Evolutionary conservation across 2,329 filamentous ascomycete genomes (phyloP), one percentile per base, ranked within the genome.

Genomic region (Aspergillus terreus): DNA sequence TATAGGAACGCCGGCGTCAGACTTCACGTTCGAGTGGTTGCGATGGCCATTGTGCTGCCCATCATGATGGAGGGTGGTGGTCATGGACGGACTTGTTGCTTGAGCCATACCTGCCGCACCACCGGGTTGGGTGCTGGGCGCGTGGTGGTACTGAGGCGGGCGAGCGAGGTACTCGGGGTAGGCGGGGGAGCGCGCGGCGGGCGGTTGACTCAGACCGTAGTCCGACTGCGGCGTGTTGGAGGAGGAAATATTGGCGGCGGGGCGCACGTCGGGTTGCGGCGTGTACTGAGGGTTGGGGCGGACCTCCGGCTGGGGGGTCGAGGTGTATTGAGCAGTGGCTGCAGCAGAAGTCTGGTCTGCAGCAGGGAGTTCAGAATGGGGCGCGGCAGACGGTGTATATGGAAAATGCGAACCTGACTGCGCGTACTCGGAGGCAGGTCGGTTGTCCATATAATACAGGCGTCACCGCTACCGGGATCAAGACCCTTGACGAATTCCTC

Each of bases 1-100:
- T 96, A 95, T 92, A 87, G 90, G 90, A 80, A 95, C 85, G 85
- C 90, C 87, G 83, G 82, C 83, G 90, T 96, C 89, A 96, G 92
- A 95, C 77, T 90, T 92, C 78, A 86, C 82, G 63, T 66, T 72
- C 66, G 70, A 65, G 73, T 82, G 80, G 78, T 83, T 81, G 79
- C 86, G 86, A 86, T 88, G 84, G 82, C 80, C 76, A 79, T 77
- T 86, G 78, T 82, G 80, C 68, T 79, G 78, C 73, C 80, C 88
- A 90, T 91, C 88, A 12, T 42, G 40, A 82, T 85, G 82, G 79
- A 89, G 80, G 85, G 87, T 66, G 58, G 62, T 82, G 58, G 62
- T 82, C 82, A 90, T 83, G 78, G 90, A 96, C 91, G 90, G 89
- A 96, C 92, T 96, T 87, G 90, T 90, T 87, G 90, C 84, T 90